Conservation (phyloP, 75 land plant genomes). For the Larix kaempferi region DNA sequence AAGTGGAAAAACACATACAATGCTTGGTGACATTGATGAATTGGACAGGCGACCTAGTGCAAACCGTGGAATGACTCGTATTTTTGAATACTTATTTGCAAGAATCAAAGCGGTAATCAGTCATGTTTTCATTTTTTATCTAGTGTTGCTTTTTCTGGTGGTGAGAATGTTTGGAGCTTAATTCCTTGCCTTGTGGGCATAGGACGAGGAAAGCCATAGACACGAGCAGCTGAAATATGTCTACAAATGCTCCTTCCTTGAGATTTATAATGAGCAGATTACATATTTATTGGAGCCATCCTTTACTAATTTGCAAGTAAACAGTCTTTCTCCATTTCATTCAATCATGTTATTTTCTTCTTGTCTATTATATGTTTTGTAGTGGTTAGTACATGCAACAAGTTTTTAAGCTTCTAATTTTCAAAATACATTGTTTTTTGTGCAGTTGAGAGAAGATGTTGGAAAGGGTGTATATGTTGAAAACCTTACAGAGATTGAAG, state of each 20-base stretch:
- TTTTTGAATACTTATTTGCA: constrained; percentile 95
- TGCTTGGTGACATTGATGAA: constrained; percentile 89
- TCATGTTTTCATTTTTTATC: constrained; percentile 7
- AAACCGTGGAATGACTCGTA: constrained; percentile 88
- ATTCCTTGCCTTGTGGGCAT: constrained; percentile 8
- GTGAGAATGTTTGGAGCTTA: background rate
- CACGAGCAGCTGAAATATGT: constrained; percentile 68
- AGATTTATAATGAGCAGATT: constrained; percentile 97
- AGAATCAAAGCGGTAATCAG: constrained; percentile 68
- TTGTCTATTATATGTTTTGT: background rate
- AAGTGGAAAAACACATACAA: constrained; percentile 96
- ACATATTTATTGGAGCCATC: constrained; percentile 93
- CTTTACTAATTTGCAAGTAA: constrained; percentile 79
- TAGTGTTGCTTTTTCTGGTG: background rate
- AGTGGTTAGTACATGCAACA: background rate
- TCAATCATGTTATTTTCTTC: background rate
- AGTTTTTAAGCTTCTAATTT: background rate
- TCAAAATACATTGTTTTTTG: background rate
- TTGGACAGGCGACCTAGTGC: constrained; percentile 60
- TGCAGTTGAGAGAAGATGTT: constrained; percentile 80
- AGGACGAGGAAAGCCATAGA: constrained; percentile 86
- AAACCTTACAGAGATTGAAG: constrained; percentile 83
- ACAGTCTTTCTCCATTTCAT: background rate
- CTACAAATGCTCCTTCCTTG: constrained; percentile 96
- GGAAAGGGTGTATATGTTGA: constrained; percentile 92